Base-by-base conservation (phyloP, 164 flowering plant genomes). In the Magnolia officinalis region DNA sequence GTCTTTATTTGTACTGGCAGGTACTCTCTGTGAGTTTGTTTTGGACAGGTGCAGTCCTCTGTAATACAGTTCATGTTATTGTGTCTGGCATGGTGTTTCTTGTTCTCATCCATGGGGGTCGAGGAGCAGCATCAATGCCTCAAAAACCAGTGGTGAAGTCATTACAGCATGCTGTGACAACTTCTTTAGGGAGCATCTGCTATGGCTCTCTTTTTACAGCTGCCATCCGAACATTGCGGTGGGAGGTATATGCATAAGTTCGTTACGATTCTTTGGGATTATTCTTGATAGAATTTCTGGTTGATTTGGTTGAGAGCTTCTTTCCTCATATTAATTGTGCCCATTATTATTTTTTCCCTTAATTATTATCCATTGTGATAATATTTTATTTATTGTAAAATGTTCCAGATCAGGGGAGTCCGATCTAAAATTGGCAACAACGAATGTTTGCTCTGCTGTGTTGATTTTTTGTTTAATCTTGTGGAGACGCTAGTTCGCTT, bases 151-250 rank as follows among this genome's bases (percentile, higher is more conserved):
- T 94, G 83, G 67, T 88, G 84, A 90, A 86, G 77, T 87, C 97
- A 67, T 73, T 92, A 26, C 78, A 86, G 18, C 87, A 91, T 86
- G 94, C 98, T 72, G 86, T 91, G 49, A 94, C 99, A 63, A 94
- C 95, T 69, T 96, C 99, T 58, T 91, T 96, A 79, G 99, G 99
- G 14, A 96, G 99, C 87, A 92, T 96, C 69, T 96, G 99, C 86
- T 94, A 96, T 83, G 99, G 99, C 49, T 94, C 99, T 50, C 94
- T 96, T 66, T 94, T 96, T 81, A 96, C 99, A 37, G 99, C 98
- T 76, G 95, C 97, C 59, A 90, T 96, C 73, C 85, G 99, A 70
- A 93, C 97, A 24, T 78, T 94, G 77, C 91, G 99, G 79, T 96
- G 99, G 99, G 91, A 94, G 98, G 99, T 95, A 86, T 3, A 24